Conservation (phyloP, 768 basidiomycete genomes). For the Serendipita sp. region DNA sequence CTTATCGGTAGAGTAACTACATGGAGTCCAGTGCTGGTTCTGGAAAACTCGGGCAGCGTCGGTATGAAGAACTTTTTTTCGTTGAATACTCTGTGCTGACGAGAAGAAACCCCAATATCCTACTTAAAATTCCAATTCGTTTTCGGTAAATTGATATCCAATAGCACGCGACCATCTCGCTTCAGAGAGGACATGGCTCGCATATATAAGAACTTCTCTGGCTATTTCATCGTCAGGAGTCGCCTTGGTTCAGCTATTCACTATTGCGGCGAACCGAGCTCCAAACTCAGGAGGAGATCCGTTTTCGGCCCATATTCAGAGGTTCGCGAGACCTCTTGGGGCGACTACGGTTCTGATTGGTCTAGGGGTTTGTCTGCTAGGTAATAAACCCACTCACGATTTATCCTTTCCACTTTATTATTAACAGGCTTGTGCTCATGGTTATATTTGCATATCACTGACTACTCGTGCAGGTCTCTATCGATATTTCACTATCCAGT, state of each 20-base stretch:
- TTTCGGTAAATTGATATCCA: neutral
- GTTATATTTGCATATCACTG: neutral
- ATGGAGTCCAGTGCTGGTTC: slow-evolving; percentile 17
- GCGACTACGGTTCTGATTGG: slow-evolving; percentile 31
- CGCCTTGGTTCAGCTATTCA: slow-evolving; percentile 43
- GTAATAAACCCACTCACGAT: slow-evolving; percentile 20
- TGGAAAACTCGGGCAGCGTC: slow-evolving; percentile 46
- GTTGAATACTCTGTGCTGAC: neutral
- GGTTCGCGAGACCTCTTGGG: slow-evolving; percentile 37
- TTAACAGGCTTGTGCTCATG: no score
- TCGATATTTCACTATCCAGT: slow-evolving; percentile 41
- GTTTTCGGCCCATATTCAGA: slow-evolving; percentile 12
- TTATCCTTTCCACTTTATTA: neutral
- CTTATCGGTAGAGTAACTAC: neutral
- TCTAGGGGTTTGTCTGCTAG: slow-evolving; percentile 31
- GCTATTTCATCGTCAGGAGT: slow-evolving; percentile 43
- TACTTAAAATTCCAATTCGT: neutral
- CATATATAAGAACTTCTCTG: slow-evolving; percentile 49
- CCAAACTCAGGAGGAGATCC: slow-evolving; percentile 1
- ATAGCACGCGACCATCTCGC: slow-evolving; percentile 46
- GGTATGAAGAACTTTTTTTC: slow-evolving; percentile 10
- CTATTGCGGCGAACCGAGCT: slow-evolving; percentile 20
- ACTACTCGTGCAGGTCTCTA: slow-evolving; percentile 24
- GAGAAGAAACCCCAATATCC: neutral
- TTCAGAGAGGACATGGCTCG: slow-evolving; percentile 45